Evolutionary conservation across 2,329 filamentous ascomycete genomes (phyloP), one percentile per base, ranked within the genome.

Genomic region (Hawksworthiomyces lignivorus): DNA sequence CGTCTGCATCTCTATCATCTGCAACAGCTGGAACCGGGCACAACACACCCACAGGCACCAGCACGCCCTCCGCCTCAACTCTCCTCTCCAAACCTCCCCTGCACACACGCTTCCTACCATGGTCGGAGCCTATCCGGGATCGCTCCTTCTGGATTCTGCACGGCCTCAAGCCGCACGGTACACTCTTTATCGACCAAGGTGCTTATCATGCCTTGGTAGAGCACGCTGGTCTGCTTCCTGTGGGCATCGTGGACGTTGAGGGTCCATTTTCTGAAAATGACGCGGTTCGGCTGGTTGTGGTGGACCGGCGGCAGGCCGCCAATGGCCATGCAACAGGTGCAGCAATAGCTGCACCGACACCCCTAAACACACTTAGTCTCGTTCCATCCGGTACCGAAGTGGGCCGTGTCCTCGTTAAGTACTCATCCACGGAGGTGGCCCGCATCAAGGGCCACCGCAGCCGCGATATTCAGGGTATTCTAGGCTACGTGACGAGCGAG

Each of bases 61-160:
- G 44, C 51, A 43, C 24, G 8, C 8, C 24, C 8, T 8, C 24
- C 12, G 31, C 48, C 31, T 41, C 34, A 29, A 41, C 52, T 43
- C 45, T 46, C 36, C 40, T 53, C 28, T 48, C 62, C 34, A 63
- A 64, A 39, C 72, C 77, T 2, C 83, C 89, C 2, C 68, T 95
- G 5, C 92, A 98, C 63, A 98, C 92, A 4, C 82, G 92, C 44
- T 98, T 98, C 70, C 72, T 95, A 11, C 87, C 89, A 0, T 87
- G 87, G 9, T 69, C 75, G 0, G 80, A 85, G 20, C 89, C 90
- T 1, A 92, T 97, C 46, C 81, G 87, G 43, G 92, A 96, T 60
- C 83, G 90, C 48, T 88, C 92, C 58, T 97, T 98, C 72, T 98
- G 92, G 92, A 81, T 98, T 36, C 73, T 97, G 0, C 87, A 98